Evolutionary conservation across 495 filamentous ascomycete species (phyloP), one percentile per base, ranked within the genome.

Genomic region (Podospora bellae-mahoneyi): DNA sequence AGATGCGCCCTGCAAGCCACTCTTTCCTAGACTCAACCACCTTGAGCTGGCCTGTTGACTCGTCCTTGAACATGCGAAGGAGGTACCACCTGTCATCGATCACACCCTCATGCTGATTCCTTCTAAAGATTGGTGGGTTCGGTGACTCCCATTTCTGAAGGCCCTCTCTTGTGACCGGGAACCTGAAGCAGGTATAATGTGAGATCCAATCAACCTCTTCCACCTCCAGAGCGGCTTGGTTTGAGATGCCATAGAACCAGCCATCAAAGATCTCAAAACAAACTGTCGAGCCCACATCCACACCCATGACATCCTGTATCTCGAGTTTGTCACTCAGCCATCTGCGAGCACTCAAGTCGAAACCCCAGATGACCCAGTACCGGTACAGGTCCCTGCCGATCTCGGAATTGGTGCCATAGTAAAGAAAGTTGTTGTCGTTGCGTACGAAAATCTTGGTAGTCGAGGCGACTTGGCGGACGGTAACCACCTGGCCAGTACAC

Each of bases 71-170:
- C 1, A 93, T 77, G 2, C 83, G 85, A 5, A 94, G 78, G 66
- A 88, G 86, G 0, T 86, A 89, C 90, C 90, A 94, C 19, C 88
- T 83, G 72, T 94, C 90, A 70, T 93, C 89, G 66, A 94, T 88
- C 3, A 90, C 89, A 0, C 91, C 91, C 72, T 93, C 91, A 10
- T 76, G 78, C 68, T 92, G 89, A 64, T 89, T 79, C 58, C 91
- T 85, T 34, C 91, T 81, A 86, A 88, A 94, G 57, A 89, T 82
- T 26, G 78, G 71, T 2, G 77, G 74, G 23, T 78, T 72, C 9
- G 83, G 72, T 5, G 77, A 76, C 63, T 85, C 75, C 2, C 73
- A 32, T 0, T 66, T 66, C 4, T 75, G 70, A 18, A 74, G 74
- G 26, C 69, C 74, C 13, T 82, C 77, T 0, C 76, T 70, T 9